Conservation (phyloP, 2,329 filamentous ascomycete species). For the Xylaria sp. region DNA sequence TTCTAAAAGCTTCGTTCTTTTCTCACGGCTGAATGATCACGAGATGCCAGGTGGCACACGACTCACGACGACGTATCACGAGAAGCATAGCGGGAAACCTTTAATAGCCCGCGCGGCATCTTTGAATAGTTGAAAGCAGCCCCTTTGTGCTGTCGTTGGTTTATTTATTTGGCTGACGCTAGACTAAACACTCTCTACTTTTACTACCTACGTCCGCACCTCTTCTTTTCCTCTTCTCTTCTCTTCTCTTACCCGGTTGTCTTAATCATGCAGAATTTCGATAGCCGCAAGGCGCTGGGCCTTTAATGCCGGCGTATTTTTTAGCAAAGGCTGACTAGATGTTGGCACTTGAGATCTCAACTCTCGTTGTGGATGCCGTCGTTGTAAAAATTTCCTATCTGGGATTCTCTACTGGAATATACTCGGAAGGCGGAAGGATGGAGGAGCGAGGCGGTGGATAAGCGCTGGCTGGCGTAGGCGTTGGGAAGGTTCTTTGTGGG, state of each 20-base stretch:
- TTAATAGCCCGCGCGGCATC: constrained; percentile 21
- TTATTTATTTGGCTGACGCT: constrained; percentile 10
- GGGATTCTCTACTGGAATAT: constrained; percentile 40
- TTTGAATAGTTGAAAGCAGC: constrained; percentile 12
- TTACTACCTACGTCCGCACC: constrained; percentile 20
- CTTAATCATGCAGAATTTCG: constrained; percentile 35
- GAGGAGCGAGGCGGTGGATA: constrained; percentile 34
- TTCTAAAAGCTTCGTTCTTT: constrained; percentile 54
- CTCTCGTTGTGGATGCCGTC: constrained; percentile 22
- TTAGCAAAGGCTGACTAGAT: constrained; percentile 1
- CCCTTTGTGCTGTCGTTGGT: constrained; percentile 20
- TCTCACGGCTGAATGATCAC: constrained; percentile 42
- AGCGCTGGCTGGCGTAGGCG: constrained; percentile 31
- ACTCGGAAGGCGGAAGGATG: constrained; percentile 40
- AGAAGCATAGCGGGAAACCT: constrained; percentile 30
- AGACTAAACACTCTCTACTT: constrained; percentile 3
- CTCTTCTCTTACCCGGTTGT: constrained; percentile 40
- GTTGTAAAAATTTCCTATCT: constrained; percentile 33
- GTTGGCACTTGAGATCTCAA: constrained; percentile 26
- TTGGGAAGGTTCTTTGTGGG: constrained; percentile 18
- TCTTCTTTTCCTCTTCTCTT: not conserved
- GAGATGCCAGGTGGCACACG: constrained; percentile 43
- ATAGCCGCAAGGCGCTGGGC: constrained; percentile 32
- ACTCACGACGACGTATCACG: constrained; percentile 45
- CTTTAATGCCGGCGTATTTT: constrained; percentile 14